Percentiles rank a stretch among this genome's conserved stretches.
phyloP scores from a whole-genome alignment of 2,329 filamentous ascomycete genomes.

The Malbranchea cinnamomea region DNA sequence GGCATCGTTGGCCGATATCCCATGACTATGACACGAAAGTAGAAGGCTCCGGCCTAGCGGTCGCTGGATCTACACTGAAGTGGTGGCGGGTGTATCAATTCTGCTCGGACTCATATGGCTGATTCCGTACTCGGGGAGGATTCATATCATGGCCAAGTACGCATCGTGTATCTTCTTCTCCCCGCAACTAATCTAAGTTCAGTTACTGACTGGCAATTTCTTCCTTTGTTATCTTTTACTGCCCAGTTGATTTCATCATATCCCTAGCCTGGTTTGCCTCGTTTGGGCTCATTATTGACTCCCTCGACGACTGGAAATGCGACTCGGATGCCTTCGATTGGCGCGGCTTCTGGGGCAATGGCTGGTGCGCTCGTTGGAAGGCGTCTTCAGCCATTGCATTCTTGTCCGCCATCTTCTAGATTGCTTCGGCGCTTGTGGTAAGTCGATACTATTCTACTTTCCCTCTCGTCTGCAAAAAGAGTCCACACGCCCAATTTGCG shows the following conservation, averaged over 20 bases:
- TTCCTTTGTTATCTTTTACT: neutral
- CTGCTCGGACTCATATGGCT: conserved; percentile 57
- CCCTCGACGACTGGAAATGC: conserved; percentile 36
- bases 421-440: conserved; percentile 46
- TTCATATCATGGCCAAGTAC: conserved; percentile 51
- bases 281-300: conserved; percentile 51
- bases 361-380: conserved; percentile 54
- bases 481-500: neutral
- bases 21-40: conserved; percentile 32
- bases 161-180: conserved; percentile 6
- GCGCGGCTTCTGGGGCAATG: conserved; percentile 35
- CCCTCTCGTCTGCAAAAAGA: conserved; percentile 1
- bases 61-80: conserved; percentile 61
- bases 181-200: neutral
- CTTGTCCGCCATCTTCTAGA: conserved; percentile 55
- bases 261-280: conserved; percentile 55
- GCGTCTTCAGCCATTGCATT: conserved; percentile 58
- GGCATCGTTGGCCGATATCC: conserved; percentile 52
- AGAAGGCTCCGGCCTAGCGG: conserved; percentile 41
- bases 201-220: neutral
- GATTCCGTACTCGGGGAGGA: conserved; percentile 51
- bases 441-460: neutral
- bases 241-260: conserved; percentile 47
- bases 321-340: conserved; percentile 47
- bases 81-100: conserved; percentile 54